Percentiles rank a stretch among this genome's conserved stretches.
Conservation (phyloP, 2,329 filamentous ascomycete genomes). For the Tolypocladium paradoxum region DNA sequence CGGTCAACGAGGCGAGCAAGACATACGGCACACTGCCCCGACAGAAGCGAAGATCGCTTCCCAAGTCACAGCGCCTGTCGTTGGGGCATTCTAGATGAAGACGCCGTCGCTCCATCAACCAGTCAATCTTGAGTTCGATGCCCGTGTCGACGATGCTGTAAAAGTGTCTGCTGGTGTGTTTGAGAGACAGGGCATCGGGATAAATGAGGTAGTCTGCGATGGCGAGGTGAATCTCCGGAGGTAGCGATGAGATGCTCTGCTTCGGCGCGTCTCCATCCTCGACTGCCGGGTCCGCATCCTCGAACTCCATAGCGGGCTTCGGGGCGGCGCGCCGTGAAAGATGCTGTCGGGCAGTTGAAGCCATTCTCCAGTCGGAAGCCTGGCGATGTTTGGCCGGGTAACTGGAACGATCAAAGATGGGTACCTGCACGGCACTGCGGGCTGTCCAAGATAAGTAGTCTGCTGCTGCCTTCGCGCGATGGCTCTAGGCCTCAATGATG, state of each 20-base stretch:
- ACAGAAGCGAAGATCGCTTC: slow-evolving; percentile 50
- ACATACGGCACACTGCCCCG: slow-evolving; percentile 46
- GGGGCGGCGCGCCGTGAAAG: neutral
- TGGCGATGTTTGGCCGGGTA: neutral
- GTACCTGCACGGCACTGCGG: no score
- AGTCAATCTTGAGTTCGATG: slow-evolving; percentile 54
- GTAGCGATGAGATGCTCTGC: slow-evolving; percentile 27
- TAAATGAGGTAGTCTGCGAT: slow-evolving; percentile 53
- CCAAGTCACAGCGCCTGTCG: slow-evolving; percentile 42
- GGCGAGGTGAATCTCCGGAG: slow-evolving; percentile 56
- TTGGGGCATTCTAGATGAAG: slow-evolving; percentile 57
- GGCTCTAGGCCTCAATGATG: neutral
- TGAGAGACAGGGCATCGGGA: slow-evolving; percentile 60
- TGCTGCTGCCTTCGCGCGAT: neutral
- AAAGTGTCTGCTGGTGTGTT: slow-evolving; percentile 55
- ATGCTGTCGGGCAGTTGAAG: neutral
- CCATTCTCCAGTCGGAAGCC: neutral
- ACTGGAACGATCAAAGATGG: neutral
- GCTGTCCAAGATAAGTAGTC: neutral
- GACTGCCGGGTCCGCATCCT: no score
- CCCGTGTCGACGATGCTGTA: slow-evolving; percentile 55
- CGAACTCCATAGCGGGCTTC: neutral
- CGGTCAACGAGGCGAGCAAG: no score
- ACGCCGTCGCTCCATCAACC: slow-evolving; percentile 54
- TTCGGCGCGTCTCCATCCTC: neutral